These are phyloP conservation scores for Guyanaporus albipodus DNA, from an alignment of 768 basidiomycete genomes.

Conservation along the genomic window DNA sequence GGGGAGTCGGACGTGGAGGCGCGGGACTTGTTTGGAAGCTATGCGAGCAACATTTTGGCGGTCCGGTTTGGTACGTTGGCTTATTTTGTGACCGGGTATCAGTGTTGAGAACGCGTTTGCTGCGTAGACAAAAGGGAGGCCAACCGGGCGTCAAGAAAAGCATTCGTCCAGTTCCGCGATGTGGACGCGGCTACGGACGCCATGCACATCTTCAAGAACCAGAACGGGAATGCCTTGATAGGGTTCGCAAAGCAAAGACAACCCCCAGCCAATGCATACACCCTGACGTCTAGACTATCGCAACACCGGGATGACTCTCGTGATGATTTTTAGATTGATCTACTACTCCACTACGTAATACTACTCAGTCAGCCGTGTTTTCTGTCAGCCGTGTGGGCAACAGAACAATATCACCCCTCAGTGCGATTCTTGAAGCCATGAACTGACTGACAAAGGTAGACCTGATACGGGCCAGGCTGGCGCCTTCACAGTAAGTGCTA, in stretches of 20 bases:
- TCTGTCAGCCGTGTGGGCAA: neutral
- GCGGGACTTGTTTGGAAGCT: conserved; percentile 22
- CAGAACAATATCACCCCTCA: neutral
- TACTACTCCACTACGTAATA: neutral
- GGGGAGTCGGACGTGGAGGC: conserved; percentile 24
- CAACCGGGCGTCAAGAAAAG: conserved; percentile 31
- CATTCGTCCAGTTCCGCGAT: conserved; percentile 52
- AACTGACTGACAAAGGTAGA: too few species aligned
- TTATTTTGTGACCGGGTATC: neutral
- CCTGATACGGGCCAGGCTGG: too few species aligned
- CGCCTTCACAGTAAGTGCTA: too few species aligned
- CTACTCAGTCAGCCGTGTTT: neutral
- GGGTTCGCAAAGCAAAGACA: conserved; percentile 20
- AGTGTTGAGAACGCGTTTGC: neutral
- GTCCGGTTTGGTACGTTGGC: conserved; percentile 30
- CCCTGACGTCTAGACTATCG: conserved; percentile 22
- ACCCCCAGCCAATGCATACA: neutral
- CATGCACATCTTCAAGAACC: conserved; percentile 36
- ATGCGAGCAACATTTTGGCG: conserved; percentile 13
- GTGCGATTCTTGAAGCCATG: neutral
- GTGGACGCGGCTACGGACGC: conserved; percentile 47
- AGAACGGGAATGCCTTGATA: conserved; percentile 4
- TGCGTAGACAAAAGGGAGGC: conserved; percentile 35
- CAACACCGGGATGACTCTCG: conserved; percentile 3
- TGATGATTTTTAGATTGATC: neutral